Conservation (phyloP, 805 yeast genomes). For the Metschnikowia amazonensis region DNA sequence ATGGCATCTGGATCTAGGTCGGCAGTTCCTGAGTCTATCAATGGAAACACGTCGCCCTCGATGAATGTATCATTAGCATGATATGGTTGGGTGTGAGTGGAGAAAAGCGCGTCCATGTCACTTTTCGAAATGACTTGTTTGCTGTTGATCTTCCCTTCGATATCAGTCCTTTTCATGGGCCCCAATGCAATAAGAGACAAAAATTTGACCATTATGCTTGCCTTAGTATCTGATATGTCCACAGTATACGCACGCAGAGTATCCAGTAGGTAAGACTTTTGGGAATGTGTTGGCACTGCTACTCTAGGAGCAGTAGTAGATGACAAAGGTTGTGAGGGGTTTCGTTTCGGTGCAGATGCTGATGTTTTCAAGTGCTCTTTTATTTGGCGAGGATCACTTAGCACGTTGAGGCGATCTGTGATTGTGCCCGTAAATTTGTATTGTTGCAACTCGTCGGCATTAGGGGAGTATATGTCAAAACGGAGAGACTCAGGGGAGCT, state of each 20-base stretch:
- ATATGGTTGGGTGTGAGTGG: conserved; percentile 28
- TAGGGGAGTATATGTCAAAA: conserved; percentile 30
- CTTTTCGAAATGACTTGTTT: conserved; percentile 8
- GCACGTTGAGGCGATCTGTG: conserved; percentile 27
- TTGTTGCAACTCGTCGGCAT: conserved; percentile 8
- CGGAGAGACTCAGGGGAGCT: conserved; percentile 33
- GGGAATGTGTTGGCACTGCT: conserved; percentile 3
- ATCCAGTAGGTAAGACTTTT: conserved; percentile 2
- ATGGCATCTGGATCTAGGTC: conserved; percentile 8
- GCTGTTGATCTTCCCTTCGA: conserved; percentile 9
- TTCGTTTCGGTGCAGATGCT: conserved; percentile 4
- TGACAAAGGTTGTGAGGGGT: neutral
- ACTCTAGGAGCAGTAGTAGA: neutral
- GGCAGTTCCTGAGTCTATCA: conserved; percentile 10
- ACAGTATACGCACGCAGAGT: conserved; percentile 14
- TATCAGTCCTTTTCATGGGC: conserved; percentile 13
- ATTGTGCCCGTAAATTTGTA: conserved; percentile 30
- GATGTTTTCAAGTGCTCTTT: conserved; percentile 16
- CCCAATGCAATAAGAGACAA: conserved; percentile 18
- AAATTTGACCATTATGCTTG: conserved; percentile 11
- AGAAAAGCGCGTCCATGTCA: conserved; percentile 21
- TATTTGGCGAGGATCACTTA: conserved; percentile 29
- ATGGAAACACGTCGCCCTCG: conserved; percentile 25
- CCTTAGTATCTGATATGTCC: conserved; percentile 8
- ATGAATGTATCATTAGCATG: conserved; percentile 31